Conservation (phyloP, 805 yeast species). For the Wickerhamomyces silvicola region DNA sequence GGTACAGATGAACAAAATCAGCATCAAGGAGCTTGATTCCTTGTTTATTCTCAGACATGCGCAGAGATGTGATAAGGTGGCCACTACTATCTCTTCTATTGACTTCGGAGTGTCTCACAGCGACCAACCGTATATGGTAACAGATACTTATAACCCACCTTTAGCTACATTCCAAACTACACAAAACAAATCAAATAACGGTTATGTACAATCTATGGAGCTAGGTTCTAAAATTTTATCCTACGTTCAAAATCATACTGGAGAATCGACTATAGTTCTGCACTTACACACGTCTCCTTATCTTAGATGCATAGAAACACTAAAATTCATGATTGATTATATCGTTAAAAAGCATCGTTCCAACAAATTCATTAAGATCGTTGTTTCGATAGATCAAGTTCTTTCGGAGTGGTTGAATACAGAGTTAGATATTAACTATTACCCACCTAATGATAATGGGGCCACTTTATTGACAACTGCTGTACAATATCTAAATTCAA, state of each 20-base stretch:
- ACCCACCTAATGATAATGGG: constrained; percentile 42
- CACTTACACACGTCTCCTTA: constrained; percentile 37
- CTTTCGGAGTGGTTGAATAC: constrained; percentile 39
- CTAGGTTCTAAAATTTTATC: constrained; percentile 17
- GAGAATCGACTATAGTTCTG: constrained; percentile 10
- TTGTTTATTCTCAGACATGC: constrained; percentile 6
- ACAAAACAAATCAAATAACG: constrained; percentile 22
- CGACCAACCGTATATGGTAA: constrained; percentile 6
- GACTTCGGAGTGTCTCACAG: constrained; percentile 11
- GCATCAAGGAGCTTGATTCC: constrained; percentile 3
- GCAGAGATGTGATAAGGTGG: constrained; percentile 8
- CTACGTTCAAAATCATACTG: constrained; percentile 15
- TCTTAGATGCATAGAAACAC: constrained; percentile 37
- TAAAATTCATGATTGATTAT: constrained; percentile 19
- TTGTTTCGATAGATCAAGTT: constrained; percentile 34
- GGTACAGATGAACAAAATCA: background rate
- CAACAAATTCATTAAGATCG: constrained; percentile 9
- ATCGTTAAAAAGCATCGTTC: constrained; percentile 14
- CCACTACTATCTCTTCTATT: constrained; percentile 21
- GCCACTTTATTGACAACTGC: constrained; percentile 32
- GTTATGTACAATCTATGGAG: constrained; percentile 20
- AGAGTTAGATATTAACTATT: constrained; percentile 30
- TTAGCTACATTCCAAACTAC: constrained; percentile 22
- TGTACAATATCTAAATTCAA: constrained; percentile 29
- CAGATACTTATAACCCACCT: constrained; percentile 21